Conservation (phyloP, 2,329 filamentous ascomycete genomes). For the Sporothrix mexicana region DNA sequence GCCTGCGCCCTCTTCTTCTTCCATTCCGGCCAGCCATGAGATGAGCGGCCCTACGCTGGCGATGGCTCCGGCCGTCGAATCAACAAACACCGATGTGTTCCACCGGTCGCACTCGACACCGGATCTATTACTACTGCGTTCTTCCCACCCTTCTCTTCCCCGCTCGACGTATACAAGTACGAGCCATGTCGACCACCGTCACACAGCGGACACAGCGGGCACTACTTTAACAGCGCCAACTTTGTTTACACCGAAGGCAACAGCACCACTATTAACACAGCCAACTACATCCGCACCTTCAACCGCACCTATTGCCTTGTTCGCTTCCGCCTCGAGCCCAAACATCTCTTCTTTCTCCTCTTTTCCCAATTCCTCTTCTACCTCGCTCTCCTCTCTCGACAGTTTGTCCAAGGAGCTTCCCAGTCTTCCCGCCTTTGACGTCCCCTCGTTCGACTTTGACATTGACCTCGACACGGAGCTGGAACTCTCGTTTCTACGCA, state of each 20-base stretch:
- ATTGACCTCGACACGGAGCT: conserved; percentile 53
- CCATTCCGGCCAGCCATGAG: conserved; percentile 47
- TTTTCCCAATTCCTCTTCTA: neutral
- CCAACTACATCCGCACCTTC: neutral
- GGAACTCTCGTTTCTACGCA: conserved; percentile 41
- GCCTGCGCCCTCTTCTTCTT: conserved; percentile 26
- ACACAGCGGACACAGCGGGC: conserved; percentile 34
- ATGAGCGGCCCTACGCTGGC: conserved; percentile 52
- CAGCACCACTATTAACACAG: neutral
- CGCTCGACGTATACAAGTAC: conserved; percentile 26
- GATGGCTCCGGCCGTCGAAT: conserved; percentile 51
- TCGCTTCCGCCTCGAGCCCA: conserved; percentile 28
- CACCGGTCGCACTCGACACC: conserved; percentile 47
- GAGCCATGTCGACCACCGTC: conserved; percentile 29
- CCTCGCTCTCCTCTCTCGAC: neutral
- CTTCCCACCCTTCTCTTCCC: conserved; percentile 37
- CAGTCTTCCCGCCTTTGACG: conserved; percentile 54
- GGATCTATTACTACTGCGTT: conserved; percentile 40
- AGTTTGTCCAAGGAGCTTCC: conserved; percentile 45
- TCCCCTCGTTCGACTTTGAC: conserved; percentile 60
- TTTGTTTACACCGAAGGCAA: conserved; percentile 34
- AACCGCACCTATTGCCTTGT: conserved; percentile 24
- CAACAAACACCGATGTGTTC: conserved; percentile 43
- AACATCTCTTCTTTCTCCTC: conserved; percentile 25
- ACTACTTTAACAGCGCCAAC: conserved; percentile 27